phyloP scores from a whole-genome alignment of 2,329 filamentous ascomycete species.

The Penicillium brasilianum region DNA sequence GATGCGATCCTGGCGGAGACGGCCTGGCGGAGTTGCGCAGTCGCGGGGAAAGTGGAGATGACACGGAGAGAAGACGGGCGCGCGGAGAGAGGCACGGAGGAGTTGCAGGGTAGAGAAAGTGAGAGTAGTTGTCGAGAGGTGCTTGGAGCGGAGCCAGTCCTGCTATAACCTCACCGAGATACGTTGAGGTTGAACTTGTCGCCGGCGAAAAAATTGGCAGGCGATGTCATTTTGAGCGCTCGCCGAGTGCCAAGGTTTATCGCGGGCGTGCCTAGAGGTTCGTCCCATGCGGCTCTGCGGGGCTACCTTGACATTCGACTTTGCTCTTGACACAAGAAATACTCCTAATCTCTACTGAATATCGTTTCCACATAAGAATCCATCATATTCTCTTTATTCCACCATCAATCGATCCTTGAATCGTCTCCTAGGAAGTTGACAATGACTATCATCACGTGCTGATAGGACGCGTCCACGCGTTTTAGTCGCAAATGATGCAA shows the following conservation, averaged over 20 bases:
- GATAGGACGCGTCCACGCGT: constrained; percentile 8
- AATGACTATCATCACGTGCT: constrained; percentile 7
- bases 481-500: background rate
- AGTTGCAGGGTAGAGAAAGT: background rate
- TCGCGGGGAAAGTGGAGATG: constrained; percentile 9
- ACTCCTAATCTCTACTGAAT: background rate
- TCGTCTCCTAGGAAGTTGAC: background rate
- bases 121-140: background rate
- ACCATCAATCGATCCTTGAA: background rate
- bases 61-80: background rate
- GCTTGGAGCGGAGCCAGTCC: background rate
- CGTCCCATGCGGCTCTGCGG: constrained; percentile 3
- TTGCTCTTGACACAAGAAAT: too few relatives aligned
- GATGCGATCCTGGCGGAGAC: background rate
- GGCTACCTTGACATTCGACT: background rate
- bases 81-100: background rate
- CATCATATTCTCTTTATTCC: background rate
- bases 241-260: background rate
- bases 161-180: background rate
- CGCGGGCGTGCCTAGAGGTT: background rate
- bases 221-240: constrained; percentile 11
- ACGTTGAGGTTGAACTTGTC: background rate
- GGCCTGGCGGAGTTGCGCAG: constrained; percentile 1
- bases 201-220: background rate
- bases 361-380: background rate